Conservation (phyloP, 1,139 yeast genomes). For the Schwanniomyces etchellsii region DNA sequence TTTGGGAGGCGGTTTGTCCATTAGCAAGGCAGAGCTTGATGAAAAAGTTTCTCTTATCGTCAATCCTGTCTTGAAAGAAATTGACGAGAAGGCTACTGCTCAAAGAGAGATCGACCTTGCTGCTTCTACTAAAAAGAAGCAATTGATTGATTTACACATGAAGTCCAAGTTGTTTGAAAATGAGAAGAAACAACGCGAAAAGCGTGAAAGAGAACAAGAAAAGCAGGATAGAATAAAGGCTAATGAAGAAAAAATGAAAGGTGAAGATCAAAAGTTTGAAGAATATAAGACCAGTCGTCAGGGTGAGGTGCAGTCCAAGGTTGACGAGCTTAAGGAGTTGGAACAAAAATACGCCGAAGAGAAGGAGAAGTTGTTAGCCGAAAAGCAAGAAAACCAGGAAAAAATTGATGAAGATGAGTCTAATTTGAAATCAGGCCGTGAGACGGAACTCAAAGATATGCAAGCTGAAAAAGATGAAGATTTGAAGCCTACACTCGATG, state of each 20-base stretch:
- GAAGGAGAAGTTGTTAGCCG: conserved; percentile 31
- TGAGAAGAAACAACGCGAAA: conserved; percentile 45
- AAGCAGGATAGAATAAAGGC: conserved; percentile 31
- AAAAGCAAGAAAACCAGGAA: conserved; percentile 37
- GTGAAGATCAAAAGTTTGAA: conserved; percentile 32
- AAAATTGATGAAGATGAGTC: conserved; percentile 39
- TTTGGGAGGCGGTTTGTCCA: conserved; percentile 84
- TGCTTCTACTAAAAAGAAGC: conserved; percentile 25
- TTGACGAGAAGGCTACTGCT: conserved; percentile 61
- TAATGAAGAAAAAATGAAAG: conserved; percentile 35
- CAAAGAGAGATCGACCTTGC: conserved; percentile 62
- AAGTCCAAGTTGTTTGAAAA: conserved; percentile 48
- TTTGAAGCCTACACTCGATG: conserved; percentile 36
- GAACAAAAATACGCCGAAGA: conserved; percentile 30
- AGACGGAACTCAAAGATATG: conserved; percentile 38
- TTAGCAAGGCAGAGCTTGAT: conserved; percentile 72
- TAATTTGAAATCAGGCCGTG: conserved; percentile 33
- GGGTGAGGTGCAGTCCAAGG: conserved; percentile 31
- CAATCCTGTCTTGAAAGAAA: conserved; percentile 77
- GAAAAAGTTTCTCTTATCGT: conserved; percentile 79
- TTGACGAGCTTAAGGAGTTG: conserved; percentile 29
- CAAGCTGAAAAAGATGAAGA: conserved; percentile 42
- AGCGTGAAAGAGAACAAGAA: conserved; percentile 32
- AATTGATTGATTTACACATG: conserved; percentile 27
- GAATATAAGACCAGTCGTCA: conserved; percentile 29